Percentiles rank a stretch among this genome's conserved stretches.
These are phyloP conservation scores for Stevia rebaudiana DNA, from an alignment of 140 eudicot genomes.

Conservation along the genomic window DNA sequence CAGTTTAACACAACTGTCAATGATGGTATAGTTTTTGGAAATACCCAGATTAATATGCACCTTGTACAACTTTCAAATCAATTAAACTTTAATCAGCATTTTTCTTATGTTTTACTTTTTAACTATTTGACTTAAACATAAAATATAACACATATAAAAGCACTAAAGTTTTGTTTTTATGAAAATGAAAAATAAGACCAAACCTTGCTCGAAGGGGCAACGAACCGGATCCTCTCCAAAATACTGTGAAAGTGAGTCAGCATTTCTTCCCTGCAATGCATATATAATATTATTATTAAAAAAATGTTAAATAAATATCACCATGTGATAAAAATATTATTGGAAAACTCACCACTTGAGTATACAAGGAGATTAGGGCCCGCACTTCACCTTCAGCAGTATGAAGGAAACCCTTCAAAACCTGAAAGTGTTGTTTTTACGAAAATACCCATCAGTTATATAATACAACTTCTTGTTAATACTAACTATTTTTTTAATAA, in stretches of 20 bases:
- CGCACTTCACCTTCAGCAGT: slow-evolving; percentile 99
- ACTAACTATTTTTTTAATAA: background rate
- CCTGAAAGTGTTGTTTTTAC: slow-evolving; percentile 42
- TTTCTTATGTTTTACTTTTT: background rate
- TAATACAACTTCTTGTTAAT: background rate
- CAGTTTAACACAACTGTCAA: no score
- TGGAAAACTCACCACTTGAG: slow-evolving; percentile 76
- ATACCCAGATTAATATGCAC: background rate
- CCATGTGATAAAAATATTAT: background rate
- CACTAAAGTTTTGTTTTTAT: background rate
- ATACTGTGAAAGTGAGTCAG: slow-evolving; percentile 87
- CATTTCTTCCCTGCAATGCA: slow-evolving; percentile 86
- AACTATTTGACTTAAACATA: background rate
- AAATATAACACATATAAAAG: background rate
- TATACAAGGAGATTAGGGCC: slow-evolving; percentile 73
- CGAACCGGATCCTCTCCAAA: slow-evolving; percentile 98
- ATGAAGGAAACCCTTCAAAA: slow-evolving; percentile 80
- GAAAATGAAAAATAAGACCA: slow-evolving; percentile 3
- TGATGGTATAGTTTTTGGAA: background rate
- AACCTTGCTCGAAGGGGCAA: slow-evolving; percentile 99
- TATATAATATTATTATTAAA: slow-evolving; percentile 10
- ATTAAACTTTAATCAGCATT: background rate
- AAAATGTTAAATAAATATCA: background rate
- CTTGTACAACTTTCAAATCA: background rate
- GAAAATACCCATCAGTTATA: slow-evolving; percentile 3